Evolutionary conservation across 2,329 filamentous ascomycete species (phyloP).

Genomic region (Paraconiothyrium sp.): DNA sequence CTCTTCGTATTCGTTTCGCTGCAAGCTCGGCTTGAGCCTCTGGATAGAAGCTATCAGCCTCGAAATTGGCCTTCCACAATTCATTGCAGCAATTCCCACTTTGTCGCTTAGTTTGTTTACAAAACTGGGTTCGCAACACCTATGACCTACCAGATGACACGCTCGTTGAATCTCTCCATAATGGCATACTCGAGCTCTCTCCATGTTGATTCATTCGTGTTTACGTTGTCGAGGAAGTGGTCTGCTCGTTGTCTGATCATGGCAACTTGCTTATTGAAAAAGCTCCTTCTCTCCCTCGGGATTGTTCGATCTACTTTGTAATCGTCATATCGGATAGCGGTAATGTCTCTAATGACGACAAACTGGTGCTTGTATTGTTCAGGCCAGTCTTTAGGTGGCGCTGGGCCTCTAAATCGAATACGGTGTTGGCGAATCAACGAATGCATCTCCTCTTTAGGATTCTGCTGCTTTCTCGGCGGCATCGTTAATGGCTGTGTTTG

Average conservation of each 20-base stretch:
- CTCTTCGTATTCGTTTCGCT: too few relatives aligned
- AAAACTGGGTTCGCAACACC: background rate
- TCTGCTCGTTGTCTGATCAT: background rate
- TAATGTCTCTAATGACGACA: background rate
- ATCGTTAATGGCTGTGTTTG: background rate
- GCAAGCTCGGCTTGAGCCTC: too few relatives aligned
- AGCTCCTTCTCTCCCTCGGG: background rate
- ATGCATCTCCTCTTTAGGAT: background rate
- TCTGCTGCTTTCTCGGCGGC: background rate
- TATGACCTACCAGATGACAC: conserved; percentile 6
- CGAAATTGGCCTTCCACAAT: too few relatives aligned
- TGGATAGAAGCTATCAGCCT: too few relatives aligned
- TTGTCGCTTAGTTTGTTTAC: too few relatives aligned
- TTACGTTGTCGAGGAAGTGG: background rate
- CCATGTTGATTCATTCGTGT: conserved; percentile 6
- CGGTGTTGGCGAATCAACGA: background rate
- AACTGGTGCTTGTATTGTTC: conserved; percentile 1
- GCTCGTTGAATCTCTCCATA: background rate
- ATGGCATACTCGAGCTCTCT: background rate
- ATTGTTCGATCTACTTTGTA: background rate
- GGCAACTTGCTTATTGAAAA: too few relatives aligned
- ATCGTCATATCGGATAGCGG: background rate
- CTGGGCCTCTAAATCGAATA: conserved; percentile 7
- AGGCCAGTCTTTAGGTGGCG: conserved; percentile 5
- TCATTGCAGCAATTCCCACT: too few relatives aligned